Evolutionary conservation across 2,329 filamentous ascomycete species (phyloP).

Genomic region (Cercospora sesami): DNA sequence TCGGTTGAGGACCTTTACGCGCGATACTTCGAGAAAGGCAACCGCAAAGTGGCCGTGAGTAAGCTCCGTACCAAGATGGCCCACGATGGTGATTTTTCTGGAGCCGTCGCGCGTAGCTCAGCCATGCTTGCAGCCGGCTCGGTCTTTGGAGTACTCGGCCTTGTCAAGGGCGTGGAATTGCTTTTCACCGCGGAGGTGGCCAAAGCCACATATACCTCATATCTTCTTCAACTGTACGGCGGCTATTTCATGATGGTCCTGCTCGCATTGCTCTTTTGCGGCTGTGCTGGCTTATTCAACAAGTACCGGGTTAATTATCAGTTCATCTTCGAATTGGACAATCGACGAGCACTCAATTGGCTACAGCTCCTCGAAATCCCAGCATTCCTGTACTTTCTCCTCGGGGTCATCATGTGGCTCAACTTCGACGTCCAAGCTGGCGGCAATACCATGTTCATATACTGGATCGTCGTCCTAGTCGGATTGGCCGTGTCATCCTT

Average conservation of each 20-base stretch:
- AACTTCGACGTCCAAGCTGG: conserved; percentile 73
- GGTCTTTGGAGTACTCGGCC: conserved; percentile 47
- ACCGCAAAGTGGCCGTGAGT: conserved; percentile 84
- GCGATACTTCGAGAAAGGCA: conserved; percentile 89
- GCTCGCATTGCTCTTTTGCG: conserved; percentile 78
- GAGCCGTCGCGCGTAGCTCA: conserved; percentile 60
- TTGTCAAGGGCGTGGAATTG: conserved; percentile 42
- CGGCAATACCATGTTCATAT: conserved; percentile 69
- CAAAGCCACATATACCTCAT: conserved; percentile 34
- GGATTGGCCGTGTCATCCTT: conserved; percentile 67
- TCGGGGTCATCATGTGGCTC: conserved; percentile 82
- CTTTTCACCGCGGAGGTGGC: conserved; percentile 9
- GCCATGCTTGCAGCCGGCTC: conserved; percentile 45
- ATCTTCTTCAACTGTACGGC: conserved; percentile 69
- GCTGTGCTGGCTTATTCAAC: conserved; percentile 82
- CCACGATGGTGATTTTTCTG: conserved; percentile 60
- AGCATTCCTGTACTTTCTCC: conserved; percentile 72
- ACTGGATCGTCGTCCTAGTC: conserved; percentile 82
- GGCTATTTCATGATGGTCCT: conserved; percentile 86
- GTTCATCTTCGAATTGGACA: conserved; percentile 88
- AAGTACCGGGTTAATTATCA: conserved; percentile 87
- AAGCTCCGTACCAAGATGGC: conserved; percentile 75
- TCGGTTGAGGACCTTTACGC: conserved; percentile 89
- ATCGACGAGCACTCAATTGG: conserved; percentile 79
- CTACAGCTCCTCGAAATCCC: conserved; percentile 83